phyloP scores from a whole-genome alignment of 495 filamentous ascomycete genomes.

The Schizothecium vesticola region DNA sequence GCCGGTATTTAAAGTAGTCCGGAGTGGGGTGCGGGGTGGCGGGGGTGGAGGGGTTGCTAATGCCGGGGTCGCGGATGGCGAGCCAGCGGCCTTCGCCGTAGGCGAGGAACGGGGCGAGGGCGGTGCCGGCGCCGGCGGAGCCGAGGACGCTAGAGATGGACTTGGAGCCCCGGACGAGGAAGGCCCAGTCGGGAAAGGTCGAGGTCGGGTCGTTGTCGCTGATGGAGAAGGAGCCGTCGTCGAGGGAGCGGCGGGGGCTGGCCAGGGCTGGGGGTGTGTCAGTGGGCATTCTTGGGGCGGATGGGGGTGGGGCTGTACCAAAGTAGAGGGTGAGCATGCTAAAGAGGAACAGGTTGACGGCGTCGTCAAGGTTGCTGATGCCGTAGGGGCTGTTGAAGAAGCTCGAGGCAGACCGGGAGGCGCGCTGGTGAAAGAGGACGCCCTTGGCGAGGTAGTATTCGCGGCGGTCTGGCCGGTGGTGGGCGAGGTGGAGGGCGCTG shows the following conservation, averaged over 20 bases:
- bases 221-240: conserved; percentile 28
- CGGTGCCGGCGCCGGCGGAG: conserved; percentile 13
- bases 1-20: not conserved
- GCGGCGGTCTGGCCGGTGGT: conserved; percentile 31
- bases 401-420: conserved; percentile 25
- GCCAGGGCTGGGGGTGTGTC: conserved; percentile 14
- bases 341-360: conserved; percentile 29
- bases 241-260: conserved; percentile 23
- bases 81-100: conserved; percentile 25
- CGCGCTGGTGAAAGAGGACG: conserved; percentile 45
- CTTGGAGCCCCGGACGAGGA: conserved; percentile 29
- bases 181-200: conserved; percentile 32
- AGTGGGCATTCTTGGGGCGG: not conserved
- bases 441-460: conserved; percentile 47
- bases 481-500: conserved; percentile 51
- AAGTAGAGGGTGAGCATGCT: conserved; percentile 35
- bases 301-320: conserved; percentile 8
- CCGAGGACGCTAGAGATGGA: conserved; percentile 22
- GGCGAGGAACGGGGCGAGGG: conserved; percentile 22
- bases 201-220: conserved; percentile 8
- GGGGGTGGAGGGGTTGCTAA: not conserved
- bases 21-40: conserved; percentile 7
- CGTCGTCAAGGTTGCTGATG: conserved; percentile 10
- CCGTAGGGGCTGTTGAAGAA: conserved; percentile 13
- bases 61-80: conserved; percentile 4